phyloP scores from a whole-genome alignment of 1,284 basidiomycete genomes.

The Microbotryum silenes-acaulis region DNA sequence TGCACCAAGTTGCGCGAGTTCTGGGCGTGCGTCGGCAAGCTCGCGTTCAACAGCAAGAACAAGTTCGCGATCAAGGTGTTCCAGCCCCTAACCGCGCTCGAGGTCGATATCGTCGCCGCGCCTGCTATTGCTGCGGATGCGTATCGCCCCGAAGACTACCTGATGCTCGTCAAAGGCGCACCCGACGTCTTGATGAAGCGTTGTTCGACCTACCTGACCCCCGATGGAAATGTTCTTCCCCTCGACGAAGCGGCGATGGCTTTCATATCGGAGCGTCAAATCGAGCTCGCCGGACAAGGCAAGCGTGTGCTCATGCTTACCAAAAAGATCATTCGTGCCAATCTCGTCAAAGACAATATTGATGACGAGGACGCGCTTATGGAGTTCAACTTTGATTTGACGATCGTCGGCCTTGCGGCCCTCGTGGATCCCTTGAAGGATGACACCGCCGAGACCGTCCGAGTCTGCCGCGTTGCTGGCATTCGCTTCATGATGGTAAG shows the following conservation, averaged over 20 bases:
- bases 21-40: constrained; percentile 2
- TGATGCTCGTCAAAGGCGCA: constrained; percentile 45
- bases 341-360: constrained; percentile 5
- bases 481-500: constrained; percentile 15
- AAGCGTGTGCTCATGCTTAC: constrained; percentile 54
- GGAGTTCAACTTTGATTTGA: constrained; percentile 44
- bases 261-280: constrained; percentile 45
- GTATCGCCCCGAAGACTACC: too few relatives aligned
- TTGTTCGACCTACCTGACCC: constrained; percentile 27
- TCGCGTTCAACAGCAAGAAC: constrained; percentile 19
- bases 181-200: constrained; percentile 53
- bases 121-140: too few relatives aligned
- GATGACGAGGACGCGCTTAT: constrained; percentile 39
- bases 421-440: constrained; percentile 57
- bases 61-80: constrained; percentile 24
- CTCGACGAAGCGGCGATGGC: constrained; percentile 39
- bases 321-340: constrained; percentile 38
- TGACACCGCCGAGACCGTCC: constrained; percentile 53
- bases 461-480: constrained; percentile 49
- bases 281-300: constrained; percentile 52
- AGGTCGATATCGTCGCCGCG: too few relatives aligned
- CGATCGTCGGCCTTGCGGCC: constrained; percentile 56
- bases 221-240: constrained; percentile 42
- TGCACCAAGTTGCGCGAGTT: background rate
- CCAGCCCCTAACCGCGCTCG: background rate